These are phyloP conservation scores for Lachnellula subtilissima DNA, from an alignment of 2,329 filamentous ascomycete genomes.

Conservation along the genomic window DNA sequence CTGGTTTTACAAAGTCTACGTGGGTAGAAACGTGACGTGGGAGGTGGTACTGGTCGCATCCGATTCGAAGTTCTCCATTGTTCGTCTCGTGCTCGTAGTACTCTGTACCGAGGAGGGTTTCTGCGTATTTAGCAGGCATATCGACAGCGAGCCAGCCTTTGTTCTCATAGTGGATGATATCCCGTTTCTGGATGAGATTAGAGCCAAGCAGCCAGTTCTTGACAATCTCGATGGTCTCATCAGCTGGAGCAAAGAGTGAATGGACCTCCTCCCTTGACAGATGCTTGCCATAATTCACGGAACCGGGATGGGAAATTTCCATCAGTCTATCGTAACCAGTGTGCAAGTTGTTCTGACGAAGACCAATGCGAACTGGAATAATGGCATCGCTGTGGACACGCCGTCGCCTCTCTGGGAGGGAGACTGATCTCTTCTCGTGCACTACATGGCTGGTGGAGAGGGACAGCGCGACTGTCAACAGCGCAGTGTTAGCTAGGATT, in stretches of 20 bases:
- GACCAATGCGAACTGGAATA: conserved; percentile 1
- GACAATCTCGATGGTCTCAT: conserved; percentile 26
- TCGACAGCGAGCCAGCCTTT: conserved; percentile 36
- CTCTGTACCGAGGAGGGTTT: conserved; percentile 31
- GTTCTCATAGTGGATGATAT: conserved; percentile 31
- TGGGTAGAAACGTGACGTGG: conserved; percentile 38
- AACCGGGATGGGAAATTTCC: conserved; percentile 19
- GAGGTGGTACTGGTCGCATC: conserved; percentile 36
- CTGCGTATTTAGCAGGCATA: conserved; percentile 31
- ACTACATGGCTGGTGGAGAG: background rate
- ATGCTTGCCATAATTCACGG: conserved; percentile 17
- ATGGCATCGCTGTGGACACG: background rate
- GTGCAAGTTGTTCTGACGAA: conserved; percentile 3
- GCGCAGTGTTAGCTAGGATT: background rate
- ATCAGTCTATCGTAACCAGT: background rate
- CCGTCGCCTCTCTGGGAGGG: background rate
- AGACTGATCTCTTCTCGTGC: background rate
- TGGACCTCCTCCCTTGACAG: conserved; percentile 17
- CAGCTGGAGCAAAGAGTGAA: conserved; percentile 31
- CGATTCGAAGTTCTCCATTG: conserved; percentile 25
- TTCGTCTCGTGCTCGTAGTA: conserved; percentile 32
- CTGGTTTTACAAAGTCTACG: conserved; percentile 45
- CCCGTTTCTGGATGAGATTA: conserved; percentile 27
- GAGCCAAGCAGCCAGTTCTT: conserved; percentile 31
- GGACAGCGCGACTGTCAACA: background rate